Percentiles rank a stretch among this genome's conserved stretches.
These are phyloP conservation scores for Leptosphaerulina australis DNA, from an alignment of 2,329 filamentous ascomycete genomes.

Conservation along the genomic window DNA sequence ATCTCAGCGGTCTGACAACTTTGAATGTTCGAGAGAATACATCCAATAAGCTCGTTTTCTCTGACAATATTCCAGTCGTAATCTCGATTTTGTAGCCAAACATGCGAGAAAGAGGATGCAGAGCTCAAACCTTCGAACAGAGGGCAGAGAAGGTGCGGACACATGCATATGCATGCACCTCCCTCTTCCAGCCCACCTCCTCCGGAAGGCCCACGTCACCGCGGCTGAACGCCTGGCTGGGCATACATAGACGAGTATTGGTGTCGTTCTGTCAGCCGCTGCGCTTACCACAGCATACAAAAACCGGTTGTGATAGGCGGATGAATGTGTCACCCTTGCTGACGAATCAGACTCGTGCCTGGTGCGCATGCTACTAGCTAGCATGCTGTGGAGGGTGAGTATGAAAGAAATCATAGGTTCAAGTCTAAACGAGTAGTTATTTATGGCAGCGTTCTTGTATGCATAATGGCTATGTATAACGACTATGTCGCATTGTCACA, in stretches of 20 bases:
- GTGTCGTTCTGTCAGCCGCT: slow-evolving; percentile 4
- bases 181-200: neutral
- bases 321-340: neutral
- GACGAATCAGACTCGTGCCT: neutral
- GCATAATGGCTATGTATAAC: neutral
- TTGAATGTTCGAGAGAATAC: no score
- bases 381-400: neutral
- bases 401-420: neutral
- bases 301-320: neutral
- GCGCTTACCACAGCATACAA: neutral
- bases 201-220: slow-evolving; percentile 1
- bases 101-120: no score
- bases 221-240: neutral
- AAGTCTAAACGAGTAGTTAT: no score
- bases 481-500: neutral
- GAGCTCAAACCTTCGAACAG: no score
- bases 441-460: no score
- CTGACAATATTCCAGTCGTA: no score
- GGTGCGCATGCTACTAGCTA: neutral
- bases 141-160: no score
- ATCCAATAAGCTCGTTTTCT: no score
- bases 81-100: no score
- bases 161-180: neutral
- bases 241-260: slow-evolving; percentile 9
- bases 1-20: no score